Base-by-base conservation (phyloP, 1,284 basidiomycete genomes). In the Marasmius tenuissimus region DNA sequence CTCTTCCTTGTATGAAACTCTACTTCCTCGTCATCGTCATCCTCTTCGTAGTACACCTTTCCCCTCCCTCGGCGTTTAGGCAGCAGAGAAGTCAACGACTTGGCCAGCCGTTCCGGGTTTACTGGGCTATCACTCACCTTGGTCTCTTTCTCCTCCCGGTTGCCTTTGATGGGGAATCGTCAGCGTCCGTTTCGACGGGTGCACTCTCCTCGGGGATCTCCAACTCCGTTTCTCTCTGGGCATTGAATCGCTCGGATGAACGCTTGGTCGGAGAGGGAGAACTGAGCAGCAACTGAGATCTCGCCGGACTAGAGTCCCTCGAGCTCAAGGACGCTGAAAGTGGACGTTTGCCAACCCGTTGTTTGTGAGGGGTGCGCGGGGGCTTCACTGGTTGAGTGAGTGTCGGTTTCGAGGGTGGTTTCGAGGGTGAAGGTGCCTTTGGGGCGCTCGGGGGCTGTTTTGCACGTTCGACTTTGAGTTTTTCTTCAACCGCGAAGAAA, bases 401-500 rank as follows among this genome's bases (percentile, higher is more conserved):
- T 27, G 35, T 58, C 35, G 45, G 45, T 47, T 47, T 34, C 20
- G 51, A 40, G 12, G 12, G 16, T 55, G 18, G 27, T 2, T 27
- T 27, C 27, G 27, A 27, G 27, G 27, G 4, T 60, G 16, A 8
- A 11, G 11, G 20, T 22, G 10, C 12, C 42, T 56, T 50, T 7
- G 5, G 20, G 9, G 18, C 10, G 37, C 40, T 61, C 59, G 12
- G 56, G 61, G 38, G 59, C 56, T 33, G 58, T 42, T 66, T 63
- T 14, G 50, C 57, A 14, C 77, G 75, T 52, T 76, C 67, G 4
- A 66, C 72, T 65, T 78, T 79, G 54, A 81, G 70, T 63, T 76
- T 76, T 58, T 70, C 71, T 65, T 81, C 79, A 1, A 80, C 71
- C 7, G 77, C 75, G 45, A 78, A 74, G 65, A 81, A 81, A 5